These are phyloP conservation scores for Martensiomyces pterosporus DNA, from an alignment of 192 early-diverging fungal genomes.

Conservation along the genomic window DNA sequence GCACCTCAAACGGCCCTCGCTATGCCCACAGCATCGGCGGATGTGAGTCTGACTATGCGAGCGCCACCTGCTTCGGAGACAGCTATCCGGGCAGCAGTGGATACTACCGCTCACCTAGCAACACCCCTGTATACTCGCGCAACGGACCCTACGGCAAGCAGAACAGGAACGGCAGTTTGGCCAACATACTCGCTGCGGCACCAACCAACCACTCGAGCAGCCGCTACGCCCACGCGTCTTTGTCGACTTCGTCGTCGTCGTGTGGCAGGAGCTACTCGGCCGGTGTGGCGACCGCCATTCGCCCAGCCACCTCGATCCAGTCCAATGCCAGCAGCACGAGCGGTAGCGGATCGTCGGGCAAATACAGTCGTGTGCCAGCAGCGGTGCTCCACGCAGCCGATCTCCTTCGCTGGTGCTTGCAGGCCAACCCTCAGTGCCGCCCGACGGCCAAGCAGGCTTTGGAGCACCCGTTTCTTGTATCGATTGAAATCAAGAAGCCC, in stretches of 20 bases:
- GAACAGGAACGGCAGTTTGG: neutral
- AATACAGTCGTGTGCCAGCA: constrained; percentile 37
- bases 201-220: neutral
- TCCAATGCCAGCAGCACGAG: neutral
- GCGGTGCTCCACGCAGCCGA: constrained; percentile 60
- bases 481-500: constrained; percentile 13
- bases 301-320: neutral
- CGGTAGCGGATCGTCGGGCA: constrained; percentile 1
- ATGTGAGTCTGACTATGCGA: neutral
- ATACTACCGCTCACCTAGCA: constrained; percentile 18
- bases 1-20: neutral
- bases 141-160: neutral
- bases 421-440: constrained; percentile 52
- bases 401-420: constrained; percentile 56
- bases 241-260: too few relatives aligned
- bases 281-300: too few relatives aligned
- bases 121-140: constrained; percentile 18
- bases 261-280: neutral
- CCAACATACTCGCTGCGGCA: neutral
- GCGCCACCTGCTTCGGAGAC: constrained; percentile 4
- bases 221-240: neutral
- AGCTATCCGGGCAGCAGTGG: constrained; percentile 2
- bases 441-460: constrained; percentile 56
- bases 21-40: neutral
- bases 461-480: constrained; percentile 54